Base-by-base conservation (phyloP, 1,284 basidiomycete species). In the Trametes hirsuta region DNA sequence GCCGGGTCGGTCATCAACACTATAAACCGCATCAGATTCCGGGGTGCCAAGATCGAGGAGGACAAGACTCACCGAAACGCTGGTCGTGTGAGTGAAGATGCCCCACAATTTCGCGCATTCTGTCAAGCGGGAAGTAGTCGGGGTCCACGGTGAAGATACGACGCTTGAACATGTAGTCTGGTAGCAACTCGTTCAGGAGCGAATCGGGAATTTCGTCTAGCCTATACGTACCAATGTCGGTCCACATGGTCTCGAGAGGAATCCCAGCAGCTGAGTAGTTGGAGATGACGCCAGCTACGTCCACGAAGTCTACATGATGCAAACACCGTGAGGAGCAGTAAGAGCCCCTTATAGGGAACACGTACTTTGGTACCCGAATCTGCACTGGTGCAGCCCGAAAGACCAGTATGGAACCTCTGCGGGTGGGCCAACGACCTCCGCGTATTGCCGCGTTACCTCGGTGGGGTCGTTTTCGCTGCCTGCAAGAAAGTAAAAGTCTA, bases 1-100 rank as follows among this genome's bases (percentile, higher is more conserved):
- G 88, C 87, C n/a, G 89, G 88, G 69, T 91, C 88, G 2, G 86
- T 88, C 88, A 90, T 91, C 47, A 90, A 70, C 24, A 90, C 85
- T 88, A 62, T 2, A 53, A 8, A 42, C 44, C 47, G 30, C 36
- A 39, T 24, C 24, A 52, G 55, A 21, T n/a, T 21, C 21, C 46
- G 21, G 11, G 41, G 36, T 25, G 45, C 30, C 21, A 46, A 39
- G 4, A 46, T 18, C 1, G 36, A 21, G 14, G 54, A 10, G 37
- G 5, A 12, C 15, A 53, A 53, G 45, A 70, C 82, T 18, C 64
- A 87, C 86, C 76, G 71, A 79, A 88, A 61, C 79, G 78, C 67
- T 89, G 88, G 44, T 84, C 74, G 55, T 85, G 80, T 0, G 69
- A 61, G 66, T 90, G 88, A 2, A 91, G 75, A 62, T 84, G 80